Base-by-base conservation (phyloP, 2,329 filamentous ascomycete genomes). In the Apiospora hydei region DNA sequence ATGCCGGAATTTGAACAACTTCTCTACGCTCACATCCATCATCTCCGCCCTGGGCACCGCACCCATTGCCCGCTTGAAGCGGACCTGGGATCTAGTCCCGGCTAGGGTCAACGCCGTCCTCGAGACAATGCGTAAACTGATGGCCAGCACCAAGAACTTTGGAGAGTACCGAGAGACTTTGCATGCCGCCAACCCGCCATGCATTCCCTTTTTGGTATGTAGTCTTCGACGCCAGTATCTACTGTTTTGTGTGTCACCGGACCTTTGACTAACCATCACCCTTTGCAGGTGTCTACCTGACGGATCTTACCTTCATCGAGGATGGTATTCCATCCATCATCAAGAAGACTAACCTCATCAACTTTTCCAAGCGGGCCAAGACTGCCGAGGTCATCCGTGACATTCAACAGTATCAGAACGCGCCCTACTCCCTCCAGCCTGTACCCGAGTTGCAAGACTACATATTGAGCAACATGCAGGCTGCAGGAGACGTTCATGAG, bases 81-180 rank as follows among this genome's bases (percentile, higher is more conserved):
- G 96, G 75, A 99, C 96, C 5, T 99, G 96, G 96, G 92, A 94
- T 74, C 93, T 96, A 80, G 94, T 98, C 46, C 96, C 95, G 72
- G 92, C 94, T 71, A 93, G 95, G 76, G 96, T 94, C 2, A 92
- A 92, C 75, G 86, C 88, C 16, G 91, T 93, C 10, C 85, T 99
- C 49, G 96, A 99, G 82, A 92, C 90, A 69, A 98, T 99, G 95
- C 93, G 96, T 71, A 92, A 92, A 76, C 88, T 98, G 71, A 99
- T 99, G 95, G 94, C 93, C 30, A 98, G 95, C 83, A 98, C 95
- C 66, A 98, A 97, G 86, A 99, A 99, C 83, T 99, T 98, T 85
- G 93, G 93, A 77, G 95, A 98, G 83, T 99, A 99, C 82, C 91
- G 96, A 81, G 96, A 98, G 81, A 92, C 94, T 41, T 86, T 99